These are phyloP conservation scores for Melastoma malabathricum DNA, from an alignment of 345 rosid species.

Conservation along the genomic window DNA sequence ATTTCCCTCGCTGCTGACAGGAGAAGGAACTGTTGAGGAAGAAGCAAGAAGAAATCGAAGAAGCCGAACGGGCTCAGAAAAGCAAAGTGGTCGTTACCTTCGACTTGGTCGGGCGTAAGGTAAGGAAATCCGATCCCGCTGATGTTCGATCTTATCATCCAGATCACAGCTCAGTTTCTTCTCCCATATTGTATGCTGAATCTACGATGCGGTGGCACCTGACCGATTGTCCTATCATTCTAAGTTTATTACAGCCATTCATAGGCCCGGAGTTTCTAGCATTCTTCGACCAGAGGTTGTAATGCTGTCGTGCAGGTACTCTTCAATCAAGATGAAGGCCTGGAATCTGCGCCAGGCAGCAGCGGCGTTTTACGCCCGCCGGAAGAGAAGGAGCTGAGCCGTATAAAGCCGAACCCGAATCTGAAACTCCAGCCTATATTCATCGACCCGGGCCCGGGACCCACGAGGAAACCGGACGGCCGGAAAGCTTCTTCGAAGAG, in stretches of 20 bases:
- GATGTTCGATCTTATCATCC: too few relatives aligned
- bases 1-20: slow-evolving; percentile 15
- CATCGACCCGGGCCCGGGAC: slow-evolving; percentile 52
- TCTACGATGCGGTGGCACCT: too few relatives aligned
- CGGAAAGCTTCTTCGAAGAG: slow-evolving; percentile 30
- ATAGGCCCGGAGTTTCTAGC: neutral
- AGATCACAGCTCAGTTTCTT: too few relatives aligned
- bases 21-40: slow-evolving; percentile 76
- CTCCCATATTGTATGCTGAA: too few relatives aligned
- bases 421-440: slow-evolving; percentile 57
- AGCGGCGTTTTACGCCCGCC: slow-evolving; percentile 50
- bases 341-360: slow-evolving; percentile 44
- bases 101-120: slow-evolving; percentile 96
- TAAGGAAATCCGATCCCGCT: slow-evolving; percentile 3
- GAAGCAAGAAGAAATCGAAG: slow-evolving; percentile 68
- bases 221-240: too few relatives aligned
- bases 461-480: slow-evolving; percentile 29
- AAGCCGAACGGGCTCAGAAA: slow-evolving; percentile 57
- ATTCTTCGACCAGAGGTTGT: neutral
- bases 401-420: slow-evolving; percentile 76
- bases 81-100: slow-evolving; percentile 76
- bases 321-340: slow-evolving; percentile 65
- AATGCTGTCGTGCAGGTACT: slow-evolving; percentile 36
- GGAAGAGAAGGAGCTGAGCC: slow-evolving; percentile 44
- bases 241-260: too few relatives aligned